phyloP scores from a whole-genome alignment of 345 rosid species.

The Hypericum perforatum region DNA sequence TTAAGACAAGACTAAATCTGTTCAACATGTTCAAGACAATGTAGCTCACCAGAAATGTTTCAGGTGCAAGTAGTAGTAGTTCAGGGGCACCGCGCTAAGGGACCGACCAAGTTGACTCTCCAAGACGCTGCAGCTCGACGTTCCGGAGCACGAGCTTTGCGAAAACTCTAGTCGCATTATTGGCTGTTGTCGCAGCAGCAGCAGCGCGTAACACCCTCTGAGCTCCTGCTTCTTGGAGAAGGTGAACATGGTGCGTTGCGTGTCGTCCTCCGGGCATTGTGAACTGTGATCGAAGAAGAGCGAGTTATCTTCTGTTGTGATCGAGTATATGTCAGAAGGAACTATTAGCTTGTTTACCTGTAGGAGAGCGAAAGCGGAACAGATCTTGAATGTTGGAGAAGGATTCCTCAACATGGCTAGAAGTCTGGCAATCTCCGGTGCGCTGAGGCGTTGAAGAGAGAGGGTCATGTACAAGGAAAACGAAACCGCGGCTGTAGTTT shows the following conservation, averaged over 20 bases:
- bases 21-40: too few species aligned
- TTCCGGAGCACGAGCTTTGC: constrained; percentile 29
- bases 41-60: too few species aligned
- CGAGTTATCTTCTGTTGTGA: not conserved
- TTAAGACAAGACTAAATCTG: too few species aligned
- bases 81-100: too few species aligned
- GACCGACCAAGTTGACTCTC: constrained; percentile 3
- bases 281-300: constrained; percentile 14
- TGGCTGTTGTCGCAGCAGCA: constrained; percentile 25
- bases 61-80: too few species aligned
- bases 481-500: too few species aligned
- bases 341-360: constrained; percentile 17
- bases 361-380: constrained; percentile 37
- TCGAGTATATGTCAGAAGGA: not conserved
- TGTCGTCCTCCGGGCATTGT: constrained; percentile 35
- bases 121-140: constrained; percentile 19
- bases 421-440: constrained; percentile 32
- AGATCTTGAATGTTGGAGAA: constrained; percentile 20
- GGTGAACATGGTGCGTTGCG: constrained; percentile 20
- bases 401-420: constrained; percentile 34
- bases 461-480: not conserved
- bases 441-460: constrained; percentile 13
- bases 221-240: constrained; percentile 29
- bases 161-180: constrained; percentile 27
- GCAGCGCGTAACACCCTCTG: constrained; percentile 20